Base-by-base conservation (phyloP, 169 alveolate species). In the Eimeria brunetti region DNA sequence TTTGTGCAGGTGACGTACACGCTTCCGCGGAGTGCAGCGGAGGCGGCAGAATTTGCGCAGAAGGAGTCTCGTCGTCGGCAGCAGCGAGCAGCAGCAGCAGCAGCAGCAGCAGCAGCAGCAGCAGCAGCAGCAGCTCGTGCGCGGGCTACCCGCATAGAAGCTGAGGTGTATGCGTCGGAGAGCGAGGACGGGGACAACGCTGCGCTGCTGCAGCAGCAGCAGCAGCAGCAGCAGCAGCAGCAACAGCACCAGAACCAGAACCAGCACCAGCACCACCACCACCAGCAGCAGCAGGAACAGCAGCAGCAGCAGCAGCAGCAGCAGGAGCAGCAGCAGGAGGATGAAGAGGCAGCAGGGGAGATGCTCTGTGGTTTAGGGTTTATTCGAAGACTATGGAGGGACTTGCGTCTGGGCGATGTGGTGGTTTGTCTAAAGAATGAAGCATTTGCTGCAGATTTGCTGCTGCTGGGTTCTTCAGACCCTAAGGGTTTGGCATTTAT, bases 391-490 rank as follows among this genome's bases (percentile, higher is more conserved):
- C 85, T 88, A 76, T 97, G 99, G 98, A 97, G 97, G 78, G 97
- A 97, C 67, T 78, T 99, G 53, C 94, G 97, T 78, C 98, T 97
- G 22, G 99, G 99, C 5, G 99, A 99, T 94, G 94, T 98, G 5
- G 98, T 99, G 12, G 94, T 98, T 83, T 96, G 99, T 58, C 84
- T 96, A 71, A 97, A 97, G 62, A 97, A 99, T 41, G 98, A 98
- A 64, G 94, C 96, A 51, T 97, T 99, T 33, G 99, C 99, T 41
- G 99, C 99, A 4, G 99, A 99, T 93, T 89, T 99, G 95, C 95
- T 99, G n/a, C 94, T 99, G 38, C 93, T 99, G 62, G 98, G 98
- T 46, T 96, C 99, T 3, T 97, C 98, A 62, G 98, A 97, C 69
- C 91, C 96, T 24, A 97, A 98, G 67, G 99, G 99, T 3, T 95